Evolutionary conservation across 495 filamentous ascomycete genomes (phyloP).

Genomic region (Neurospora intermedia): DNA sequence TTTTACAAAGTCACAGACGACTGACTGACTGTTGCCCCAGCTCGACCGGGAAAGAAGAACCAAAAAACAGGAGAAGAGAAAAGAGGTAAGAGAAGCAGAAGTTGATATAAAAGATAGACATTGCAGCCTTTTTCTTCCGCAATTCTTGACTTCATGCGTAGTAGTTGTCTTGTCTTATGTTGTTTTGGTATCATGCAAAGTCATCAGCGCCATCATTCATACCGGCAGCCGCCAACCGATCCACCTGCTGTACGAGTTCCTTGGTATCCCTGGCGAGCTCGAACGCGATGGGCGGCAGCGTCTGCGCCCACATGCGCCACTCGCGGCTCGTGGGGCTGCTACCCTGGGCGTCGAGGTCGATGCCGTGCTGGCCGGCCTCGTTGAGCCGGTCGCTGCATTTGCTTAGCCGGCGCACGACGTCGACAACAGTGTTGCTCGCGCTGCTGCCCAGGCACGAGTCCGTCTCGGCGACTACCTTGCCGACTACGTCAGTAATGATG

Average conservation of each 20-base stretch:
- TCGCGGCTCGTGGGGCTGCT: slow-evolving; percentile 34
- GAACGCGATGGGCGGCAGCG: slow-evolving; percentile 73
- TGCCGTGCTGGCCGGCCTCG: slow-evolving; percentile 54
- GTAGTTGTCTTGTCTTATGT: background rate
- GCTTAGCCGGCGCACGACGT: slow-evolving; percentile 53
- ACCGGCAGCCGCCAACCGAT: slow-evolving; percentile 19
- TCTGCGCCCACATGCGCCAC: slow-evolving; percentile 57
- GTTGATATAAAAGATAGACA: background rate
- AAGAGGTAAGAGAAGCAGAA: background rate
- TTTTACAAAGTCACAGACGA: background rate
- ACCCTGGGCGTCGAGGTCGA: slow-evolving; percentile 38
- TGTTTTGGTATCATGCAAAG: slow-evolving; percentile 23
- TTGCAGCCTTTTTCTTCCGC: background rate
- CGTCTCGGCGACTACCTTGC: slow-evolving; percentile 56
- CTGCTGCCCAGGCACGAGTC: slow-evolving; percentile 41
- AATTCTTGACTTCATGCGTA: background rate
- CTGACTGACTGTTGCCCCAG: background rate
- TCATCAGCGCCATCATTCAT: slow-evolving; percentile 31
- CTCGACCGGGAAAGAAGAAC: background rate
- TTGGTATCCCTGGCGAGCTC: slow-evolving; percentile 78
- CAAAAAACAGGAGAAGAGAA: background rate
- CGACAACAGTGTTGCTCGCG: slow-evolving; percentile 13
- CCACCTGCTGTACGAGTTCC: slow-evolving; percentile 47
- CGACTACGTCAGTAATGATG: slow-evolving; percentile 59
- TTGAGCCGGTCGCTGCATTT: slow-evolving; percentile 55